Percentiles rank a stretch among this genome's conserved stretches.
phyloP scores from a whole-genome alignment of 2,329 filamentous ascomycete genomes.

The Dactylellina leptospora region DNA sequence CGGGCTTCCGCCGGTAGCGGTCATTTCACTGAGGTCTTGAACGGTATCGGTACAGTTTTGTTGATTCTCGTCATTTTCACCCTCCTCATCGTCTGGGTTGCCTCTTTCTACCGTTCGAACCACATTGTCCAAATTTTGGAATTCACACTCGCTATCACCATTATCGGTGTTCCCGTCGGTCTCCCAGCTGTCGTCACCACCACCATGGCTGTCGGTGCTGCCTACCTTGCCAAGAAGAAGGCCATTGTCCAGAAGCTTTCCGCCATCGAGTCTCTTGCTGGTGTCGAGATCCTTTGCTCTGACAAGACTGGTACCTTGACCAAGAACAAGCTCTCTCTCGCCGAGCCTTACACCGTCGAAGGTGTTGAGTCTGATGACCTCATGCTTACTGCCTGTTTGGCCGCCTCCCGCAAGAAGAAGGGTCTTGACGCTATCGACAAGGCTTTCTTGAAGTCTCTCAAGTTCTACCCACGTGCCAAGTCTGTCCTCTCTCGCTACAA shows the following conservation, averaged over 20 bases:
- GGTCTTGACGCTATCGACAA: conserved; percentile 95
- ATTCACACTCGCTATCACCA: conserved; percentile 87
- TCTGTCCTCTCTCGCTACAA: conserved; percentile 81
- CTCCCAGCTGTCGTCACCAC: conserved; percentile 92
- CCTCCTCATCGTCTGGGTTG: conserved; percentile 82
- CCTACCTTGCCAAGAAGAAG: conserved; percentile 89
- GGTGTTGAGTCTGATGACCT: conserved; percentile 87
- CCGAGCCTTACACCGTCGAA: conserved; percentile 82
- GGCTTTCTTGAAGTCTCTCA: conserved; percentile 87
- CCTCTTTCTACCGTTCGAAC: conserved; percentile 88
- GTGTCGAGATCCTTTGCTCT: conserved; percentile 92
- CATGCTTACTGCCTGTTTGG: conserved; percentile 89
- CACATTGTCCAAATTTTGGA: conserved; percentile 79
- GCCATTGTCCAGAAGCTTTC: conserved; percentile 93
- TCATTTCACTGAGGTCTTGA: conserved; percentile 91
- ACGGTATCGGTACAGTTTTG: conserved; percentile 83
- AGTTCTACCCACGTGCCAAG: conserved; percentile 84
- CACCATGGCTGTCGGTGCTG: conserved; percentile 92
- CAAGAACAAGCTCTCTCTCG: conserved; percentile 90
- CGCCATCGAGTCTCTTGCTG: conserved; percentile 88
- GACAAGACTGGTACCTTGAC: conserved; percentile 94
- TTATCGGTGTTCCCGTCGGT: conserved; percentile 91
- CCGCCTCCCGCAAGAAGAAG: conserved; percentile 92
- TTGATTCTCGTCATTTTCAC: conserved; percentile 82
- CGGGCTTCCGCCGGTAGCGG: conserved; percentile 76